Conservation (phyloP, 2,329 filamentous ascomycete genomes). For the Hymenoscyphus fraxineus region DNA sequence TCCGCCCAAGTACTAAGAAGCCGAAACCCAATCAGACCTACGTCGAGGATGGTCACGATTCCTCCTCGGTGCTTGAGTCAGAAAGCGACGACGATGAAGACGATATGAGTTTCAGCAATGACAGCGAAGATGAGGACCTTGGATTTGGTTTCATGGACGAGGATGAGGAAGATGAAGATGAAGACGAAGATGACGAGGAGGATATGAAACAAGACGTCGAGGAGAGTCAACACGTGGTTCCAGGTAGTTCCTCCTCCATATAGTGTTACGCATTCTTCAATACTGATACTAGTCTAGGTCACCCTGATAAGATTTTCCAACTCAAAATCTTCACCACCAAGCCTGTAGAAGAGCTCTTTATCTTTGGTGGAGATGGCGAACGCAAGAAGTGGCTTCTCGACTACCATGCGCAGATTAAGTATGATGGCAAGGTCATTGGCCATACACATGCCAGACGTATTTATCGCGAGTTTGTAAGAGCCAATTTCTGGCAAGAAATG, state of each 20-base stretch:
- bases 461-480: slow-evolving; percentile 25
- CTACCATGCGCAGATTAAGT: slow-evolving; percentile 14
- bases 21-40: background rate
- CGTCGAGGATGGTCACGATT: background rate
- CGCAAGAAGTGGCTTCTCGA: background rate
- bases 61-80: background rate
- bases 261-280: background rate
- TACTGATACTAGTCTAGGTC: background rate
- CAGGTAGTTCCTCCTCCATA: background rate
- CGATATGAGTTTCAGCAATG: background rate
- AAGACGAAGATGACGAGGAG: too few relatives aligned
- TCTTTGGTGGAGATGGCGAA: background rate
- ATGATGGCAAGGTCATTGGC: slow-evolving; percentile 22
- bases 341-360: background rate
- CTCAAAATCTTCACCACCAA: background rate
- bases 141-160: background rate
- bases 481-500: slow-evolving; percentile 36
- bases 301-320: background rate
- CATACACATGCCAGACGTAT: slow-evolving; percentile 28
- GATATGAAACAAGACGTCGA: background rate
- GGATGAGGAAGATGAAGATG: background rate
- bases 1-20: background rate
- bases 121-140: background rate
- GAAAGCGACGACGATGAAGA: background rate
- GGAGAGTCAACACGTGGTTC: background rate